phyloP scores from a whole-genome alignment of 768 basidiomycete species.

The Leccinum longicurvipes region DNA sequence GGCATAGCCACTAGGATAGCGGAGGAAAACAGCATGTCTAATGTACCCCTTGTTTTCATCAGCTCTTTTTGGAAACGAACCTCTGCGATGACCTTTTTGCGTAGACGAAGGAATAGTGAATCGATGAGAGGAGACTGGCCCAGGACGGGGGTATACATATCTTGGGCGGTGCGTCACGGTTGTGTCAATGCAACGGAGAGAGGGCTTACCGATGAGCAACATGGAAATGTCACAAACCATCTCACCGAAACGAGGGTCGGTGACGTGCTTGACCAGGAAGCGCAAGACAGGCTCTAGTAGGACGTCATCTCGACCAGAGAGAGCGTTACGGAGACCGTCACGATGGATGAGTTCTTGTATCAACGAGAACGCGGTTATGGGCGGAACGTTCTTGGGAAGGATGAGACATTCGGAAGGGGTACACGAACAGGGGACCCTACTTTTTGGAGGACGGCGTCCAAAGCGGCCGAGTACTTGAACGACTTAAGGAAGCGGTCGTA shows the following conservation, averaged over 20 bases:
- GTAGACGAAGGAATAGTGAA: conserved; percentile 73
- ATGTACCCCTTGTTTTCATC: conserved; percentile 74
- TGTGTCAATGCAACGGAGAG: neutral
- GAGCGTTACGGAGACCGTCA: conserved; percentile 81
- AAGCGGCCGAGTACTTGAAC: conserved; percentile 92
- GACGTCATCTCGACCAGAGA: conserved; percentile 90
- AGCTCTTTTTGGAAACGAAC: conserved; percentile 87
- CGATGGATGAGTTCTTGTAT: conserved; percentile 91
- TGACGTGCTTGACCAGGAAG: conserved; percentile 77
- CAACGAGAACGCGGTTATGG: conserved; percentile 83
- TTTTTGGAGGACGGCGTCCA: conserved; percentile 88
- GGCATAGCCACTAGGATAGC: conserved; percentile 34
- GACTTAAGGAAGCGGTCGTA: conserved; percentile 88
- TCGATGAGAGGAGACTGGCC: conserved; percentile 95
- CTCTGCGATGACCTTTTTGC: conserved; percentile 82
- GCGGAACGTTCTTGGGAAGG: conserved; percentile 66
- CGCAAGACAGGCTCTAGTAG: conserved; percentile 89
- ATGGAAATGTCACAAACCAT: conserved; percentile 77
- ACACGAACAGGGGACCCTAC: conserved; percentile 35
- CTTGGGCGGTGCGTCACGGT: conserved; percentile 38
- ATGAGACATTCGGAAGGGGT: neutral
- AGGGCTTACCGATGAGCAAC: conserved; percentile 74
- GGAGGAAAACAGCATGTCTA: conserved; percentile 86
- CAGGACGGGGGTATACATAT: conserved; percentile 88
- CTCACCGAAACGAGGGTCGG: conserved; percentile 91